Evolutionary conservation across 2,329 filamentous ascomycete genomes (phyloP).

Genomic region (Fonsecaea erecta): DNA sequence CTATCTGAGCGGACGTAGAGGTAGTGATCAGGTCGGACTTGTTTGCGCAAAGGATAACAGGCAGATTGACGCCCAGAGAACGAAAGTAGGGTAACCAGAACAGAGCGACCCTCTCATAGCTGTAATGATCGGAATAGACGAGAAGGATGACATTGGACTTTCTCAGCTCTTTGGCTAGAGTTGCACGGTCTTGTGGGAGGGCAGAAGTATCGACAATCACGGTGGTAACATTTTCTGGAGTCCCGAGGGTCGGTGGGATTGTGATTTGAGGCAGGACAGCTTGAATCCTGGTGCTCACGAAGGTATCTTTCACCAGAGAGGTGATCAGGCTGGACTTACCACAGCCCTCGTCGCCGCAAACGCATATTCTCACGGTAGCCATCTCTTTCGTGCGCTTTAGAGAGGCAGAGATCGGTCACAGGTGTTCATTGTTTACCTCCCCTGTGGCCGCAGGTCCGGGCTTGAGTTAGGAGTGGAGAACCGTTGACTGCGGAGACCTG

Average conservation of each 20-base stretch:
- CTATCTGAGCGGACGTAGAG: constrained; percentile 77
- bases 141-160: constrained; percentile 97
- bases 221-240: constrained; percentile 94
- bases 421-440: constrained; percentile 3
- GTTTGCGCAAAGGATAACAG: constrained; percentile 94
- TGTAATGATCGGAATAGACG: constrained; percentile 98
- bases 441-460: neutral
- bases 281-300: constrained; percentile 94
- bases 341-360: constrained; percentile 95
- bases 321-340: constrained; percentile 93
- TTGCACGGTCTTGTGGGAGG: constrained; percentile 87
- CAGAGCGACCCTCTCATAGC: constrained; percentile 92
- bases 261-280: constrained; percentile 92
- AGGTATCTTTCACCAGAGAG: constrained; percentile 94
- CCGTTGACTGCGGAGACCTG: constrained; percentile 1
- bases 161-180: constrained; percentile 88
- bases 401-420: neutral
- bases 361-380: constrained; percentile 77
- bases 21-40: constrained; percentile 86
- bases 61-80: constrained; percentile 96
- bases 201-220: constrained; percentile 98
- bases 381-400: constrained; percentile 14
- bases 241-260: constrained; percentile 88
- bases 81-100: constrained; percentile 99
- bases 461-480: neutral